Evolutionary conservation across 2,329 filamentous ascomycete genomes (phyloP).

Genomic region (Fusarium vanettenii): DNA sequence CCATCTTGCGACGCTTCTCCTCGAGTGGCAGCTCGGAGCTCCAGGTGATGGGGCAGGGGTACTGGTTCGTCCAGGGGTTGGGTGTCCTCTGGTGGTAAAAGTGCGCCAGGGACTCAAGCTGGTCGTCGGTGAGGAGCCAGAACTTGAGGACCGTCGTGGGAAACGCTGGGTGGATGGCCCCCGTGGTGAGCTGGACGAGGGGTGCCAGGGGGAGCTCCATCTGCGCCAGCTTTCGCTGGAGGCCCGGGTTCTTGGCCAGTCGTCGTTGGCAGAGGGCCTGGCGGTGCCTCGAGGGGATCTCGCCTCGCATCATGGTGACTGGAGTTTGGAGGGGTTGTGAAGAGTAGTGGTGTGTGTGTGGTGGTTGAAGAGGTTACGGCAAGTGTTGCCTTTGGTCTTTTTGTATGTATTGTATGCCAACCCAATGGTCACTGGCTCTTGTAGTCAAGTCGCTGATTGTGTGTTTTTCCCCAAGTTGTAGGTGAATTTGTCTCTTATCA

Average conservation of each 20-base stretch:
- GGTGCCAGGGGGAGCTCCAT: conserved; percentile 75
- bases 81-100: conserved; percentile 80
- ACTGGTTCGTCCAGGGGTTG: conserved; percentile 64
- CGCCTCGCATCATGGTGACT: conserved; percentile 48
- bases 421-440: conserved; percentile 3
- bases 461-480: neutral
- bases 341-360: neutral
- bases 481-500: conserved; percentile 29
- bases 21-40: conserved; percentile 62
- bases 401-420: conserved; percentile 11
- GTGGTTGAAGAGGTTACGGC: neutral
- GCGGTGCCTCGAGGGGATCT: conserved; percentile 49
- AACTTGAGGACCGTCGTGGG: conserved; percentile 76
- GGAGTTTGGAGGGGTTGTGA: neutral
- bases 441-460: conserved; percentile 12
- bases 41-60: conserved; percentile 78
- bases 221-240: conserved; percentile 71
- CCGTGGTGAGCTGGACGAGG: conserved; percentile 72
- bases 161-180: conserved; percentile 72
- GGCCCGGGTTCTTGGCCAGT: conserved; percentile 59
- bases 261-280: conserved; percentile 45
- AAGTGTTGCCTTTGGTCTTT: neutral
- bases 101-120: conserved; percentile 76
- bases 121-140: conserved; percentile 77
- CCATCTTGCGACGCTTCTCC: conserved; percentile 79